phyloP scores from a whole-genome alignment of 1,284 basidiomycete species.

The Sporisorium reilianum region DNA sequence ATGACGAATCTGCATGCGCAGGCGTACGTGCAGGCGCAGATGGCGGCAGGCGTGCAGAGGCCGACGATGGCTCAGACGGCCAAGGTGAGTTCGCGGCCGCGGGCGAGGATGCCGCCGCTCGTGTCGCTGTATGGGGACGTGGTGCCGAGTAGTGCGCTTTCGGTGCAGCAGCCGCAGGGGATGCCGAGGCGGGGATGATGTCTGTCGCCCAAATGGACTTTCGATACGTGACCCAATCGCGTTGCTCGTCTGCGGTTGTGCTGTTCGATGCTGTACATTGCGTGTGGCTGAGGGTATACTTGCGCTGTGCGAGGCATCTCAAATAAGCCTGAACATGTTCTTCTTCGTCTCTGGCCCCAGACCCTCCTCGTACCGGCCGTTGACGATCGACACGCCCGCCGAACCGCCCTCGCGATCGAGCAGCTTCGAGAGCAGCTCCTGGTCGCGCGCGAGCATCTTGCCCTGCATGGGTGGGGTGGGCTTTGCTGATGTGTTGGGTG shows the following conservation, averaged over 20 bases:
- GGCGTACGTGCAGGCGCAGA: conserved; percentile 29
- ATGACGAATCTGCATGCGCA: conserved; percentile 44
- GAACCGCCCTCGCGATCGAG: conserved; percentile 50
- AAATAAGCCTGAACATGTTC: conserved; percentile 59
- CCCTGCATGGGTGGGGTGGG: conserved; percentile 1
- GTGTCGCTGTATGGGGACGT: conserved; percentile 37
- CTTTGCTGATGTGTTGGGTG: background rate
- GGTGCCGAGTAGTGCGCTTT: conserved; percentile 31
- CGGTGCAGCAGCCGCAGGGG: conserved; percentile 3
- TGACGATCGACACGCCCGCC: conserved; percentile 43
- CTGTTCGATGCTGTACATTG: background rate
- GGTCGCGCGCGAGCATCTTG: conserved; percentile 44
- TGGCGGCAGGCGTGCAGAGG: conserved; percentile 11
- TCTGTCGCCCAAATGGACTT: background rate
- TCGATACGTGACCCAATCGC: background rate
- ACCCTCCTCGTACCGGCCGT: conserved; percentile 52
- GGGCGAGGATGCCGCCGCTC: conserved; percentile 21
- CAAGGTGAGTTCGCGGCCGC: conserved; percentile 17
- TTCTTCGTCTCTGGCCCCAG: conserved; percentile 54
- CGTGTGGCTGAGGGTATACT: conserved; percentile 9
- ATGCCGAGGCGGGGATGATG: background rate
- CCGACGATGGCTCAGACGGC: conserved; percentile 22
- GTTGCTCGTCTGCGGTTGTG: background rate
- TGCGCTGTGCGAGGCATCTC: too few relatives aligned
- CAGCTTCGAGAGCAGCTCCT: conserved; percentile 44